Base-by-base conservation (phyloP, 345 rosid species). In the Carallia pectinifolia region DNA sequence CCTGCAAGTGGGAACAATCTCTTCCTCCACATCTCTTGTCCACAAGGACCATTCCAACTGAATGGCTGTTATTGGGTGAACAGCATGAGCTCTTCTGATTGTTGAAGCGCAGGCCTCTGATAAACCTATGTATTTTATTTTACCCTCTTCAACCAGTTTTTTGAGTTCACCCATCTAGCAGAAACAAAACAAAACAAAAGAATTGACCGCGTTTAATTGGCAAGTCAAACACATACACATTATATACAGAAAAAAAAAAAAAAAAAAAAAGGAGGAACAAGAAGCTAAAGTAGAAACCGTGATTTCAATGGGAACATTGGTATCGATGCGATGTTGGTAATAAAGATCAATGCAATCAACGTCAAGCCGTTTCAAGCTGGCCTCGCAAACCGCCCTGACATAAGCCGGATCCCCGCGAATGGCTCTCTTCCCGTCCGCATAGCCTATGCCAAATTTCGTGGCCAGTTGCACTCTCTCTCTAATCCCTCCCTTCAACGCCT, bases 21-120 rank as follows among this genome's bases (percentile, higher is more conserved):
- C 92, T 71, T 81, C 83, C 80, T 92, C 93, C 36, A 83, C 92
- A 71, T 89, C 97, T 77, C 97, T 82, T 0, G 88, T 62, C 96
- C 93, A 89, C 55, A 92, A 74, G 1, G 96, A 89, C 97, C 96
- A 89, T 66, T 89, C 97, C 40, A 88, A 72, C 56, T 89, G 92
- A 13, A 89, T 81, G 2, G 88, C 92, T 10, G 88, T 89, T 36
- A 89, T 73, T 0, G 96, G 96, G 61, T 89, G 97, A 78, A 89
- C 84, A 33, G 87, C 90, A 70, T 89, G 93, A 18, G 93, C 97
- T 64, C 97, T 74, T 79, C 89, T 85, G 61, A 92, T 89, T 33
- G 93, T 88, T 31, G 96, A 85, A 23, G 92, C 88, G 13, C 93
- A 92, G 47, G 93, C 96, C 80, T 92, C 90, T 0, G 93, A 88